Base-by-base conservation (phyloP, 208 protist species). In the Trypanosoma rangeli region DNA sequence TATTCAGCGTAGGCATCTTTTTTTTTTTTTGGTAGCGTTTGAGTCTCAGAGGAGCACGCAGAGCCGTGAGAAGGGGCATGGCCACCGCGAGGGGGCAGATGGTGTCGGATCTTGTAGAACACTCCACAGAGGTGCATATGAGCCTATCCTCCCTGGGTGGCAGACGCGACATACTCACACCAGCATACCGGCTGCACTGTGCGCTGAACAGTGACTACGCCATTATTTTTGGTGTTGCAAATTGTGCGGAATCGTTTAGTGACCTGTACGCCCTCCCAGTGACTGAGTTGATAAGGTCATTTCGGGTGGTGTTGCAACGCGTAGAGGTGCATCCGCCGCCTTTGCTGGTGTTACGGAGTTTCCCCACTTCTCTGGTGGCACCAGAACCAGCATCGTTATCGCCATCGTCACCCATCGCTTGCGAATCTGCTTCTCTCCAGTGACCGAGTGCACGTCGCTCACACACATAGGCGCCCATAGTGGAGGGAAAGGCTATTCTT, bases 171-270 rank as follows among this genome's bases (percentile, higher is more conserved):
- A n/a, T 68, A 1, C 20, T 35, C 49, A 56, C 57, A 3, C 13
- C 63, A 28, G 4, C 28, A 1, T 58, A 57, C 18, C 46, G 49
- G 13, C 22, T 68, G 18, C 63, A 71, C 33, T 20, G 53, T 22
- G 33, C 18, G 52, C 31, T 64, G 29, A 28, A 56, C 29, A 33
- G 54, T 33, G 46, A 29, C 13, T 15, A 7, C 8, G 46, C 62
- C 22, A 71, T 71, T 44, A 59, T 71, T 46, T 71, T 71, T 53
- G 66, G 66, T 12, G 66, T 53, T 33, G 61, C 66, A 5, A 63
- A 71, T 42, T 53, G 62, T 33, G 53, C 33, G 20, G 55, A 49
- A 9, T 62, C 4, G 9, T 71, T 44, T 57, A 63, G 52, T 56
- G 66, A 71, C 29, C 15, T 71, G 10, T 63, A 61, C 31, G 29